phyloP scores from a whole-genome alignment of 2,329 filamentous ascomycete species.

The Colletotrichum salicis region DNA sequence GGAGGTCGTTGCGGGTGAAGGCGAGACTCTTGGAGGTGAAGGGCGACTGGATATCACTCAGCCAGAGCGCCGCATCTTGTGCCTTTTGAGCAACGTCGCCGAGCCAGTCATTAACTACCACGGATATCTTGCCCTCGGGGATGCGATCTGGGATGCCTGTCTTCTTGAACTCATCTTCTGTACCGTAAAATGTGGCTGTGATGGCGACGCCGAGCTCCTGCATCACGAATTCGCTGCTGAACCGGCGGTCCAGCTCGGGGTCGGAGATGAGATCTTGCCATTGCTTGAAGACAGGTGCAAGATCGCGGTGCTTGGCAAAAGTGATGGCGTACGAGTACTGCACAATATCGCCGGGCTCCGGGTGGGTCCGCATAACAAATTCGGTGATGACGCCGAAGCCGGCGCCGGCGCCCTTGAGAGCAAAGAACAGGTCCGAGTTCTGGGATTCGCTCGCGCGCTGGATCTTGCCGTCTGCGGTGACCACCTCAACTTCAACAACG shows the following conservation, averaged over 20 bases:
- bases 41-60: constrained; percentile 57
- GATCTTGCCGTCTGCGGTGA: constrained; percentile 65
- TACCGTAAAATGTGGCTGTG: constrained; percentile 71
- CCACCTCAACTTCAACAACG: constrained; percentile 64
- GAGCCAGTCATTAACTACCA: constrained; percentile 71
- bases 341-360: constrained; percentile 64
- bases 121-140: constrained; percentile 51
- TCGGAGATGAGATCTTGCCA: constrained; percentile 70
- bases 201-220: constrained; percentile 65
- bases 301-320: constrained; percentile 57
- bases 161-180: constrained; percentile 63
- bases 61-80: constrained; percentile 58
- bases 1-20: constrained; percentile 59
- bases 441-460: constrained; percentile 56
- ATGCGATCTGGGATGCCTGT: constrained; percentile 60
- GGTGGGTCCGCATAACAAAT: constrained; percentile 66
- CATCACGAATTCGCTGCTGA: constrained; percentile 66
- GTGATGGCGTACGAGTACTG: constrained; percentile 68
- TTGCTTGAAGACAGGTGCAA: constrained; percentile 60
- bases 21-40: constrained; percentile 70
- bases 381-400: constrained; percentile 68
- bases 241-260: constrained; percentile 65
- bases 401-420: constrained; percentile 65
- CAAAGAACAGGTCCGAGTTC: constrained; percentile 67
- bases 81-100: constrained; percentile 65